A percentile compares a stretch with the other conserved stretches of the same genome.
Conservation (phyloP, 2,329 filamentous ascomycete genomes). For the Talaromyces verruculosus region DNA sequence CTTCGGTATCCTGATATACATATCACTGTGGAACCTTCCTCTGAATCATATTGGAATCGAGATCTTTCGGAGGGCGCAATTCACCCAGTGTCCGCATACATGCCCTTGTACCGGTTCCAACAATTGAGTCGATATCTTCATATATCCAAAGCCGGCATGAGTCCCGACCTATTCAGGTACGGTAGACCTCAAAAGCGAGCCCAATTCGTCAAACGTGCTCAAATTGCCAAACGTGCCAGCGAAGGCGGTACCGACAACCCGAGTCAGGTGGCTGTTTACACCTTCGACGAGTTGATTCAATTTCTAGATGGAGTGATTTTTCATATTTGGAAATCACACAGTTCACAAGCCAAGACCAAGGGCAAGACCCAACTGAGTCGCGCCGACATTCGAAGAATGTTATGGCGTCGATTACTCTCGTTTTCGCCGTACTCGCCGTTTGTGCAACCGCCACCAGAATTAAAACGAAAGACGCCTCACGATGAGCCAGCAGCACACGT, state of each 20-base stretch:
- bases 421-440: neutral
- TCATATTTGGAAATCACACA: neutral
- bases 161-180: neutral
- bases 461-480: neutral
- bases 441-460: neutral
- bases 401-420: neutral
- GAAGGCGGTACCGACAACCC: neutral
- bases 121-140: neutral
- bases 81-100: neutral
- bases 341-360: neutral
- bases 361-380: neutral
- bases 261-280: neutral
- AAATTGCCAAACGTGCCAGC: neutral
- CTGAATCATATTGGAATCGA: neutral
- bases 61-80: neutral
- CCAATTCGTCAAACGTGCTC: neutral
- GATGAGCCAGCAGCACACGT: neutral
- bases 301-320: neutral
- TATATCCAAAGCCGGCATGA: neutral
- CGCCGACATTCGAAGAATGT: neutral
- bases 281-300: neutral
- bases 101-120: neutral
- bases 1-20: neutral
- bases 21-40: neutral
- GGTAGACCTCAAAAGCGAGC: neutral